Conservation (phyloP, 75 land plant genomes). For the Azolla pinnata region DNA sequence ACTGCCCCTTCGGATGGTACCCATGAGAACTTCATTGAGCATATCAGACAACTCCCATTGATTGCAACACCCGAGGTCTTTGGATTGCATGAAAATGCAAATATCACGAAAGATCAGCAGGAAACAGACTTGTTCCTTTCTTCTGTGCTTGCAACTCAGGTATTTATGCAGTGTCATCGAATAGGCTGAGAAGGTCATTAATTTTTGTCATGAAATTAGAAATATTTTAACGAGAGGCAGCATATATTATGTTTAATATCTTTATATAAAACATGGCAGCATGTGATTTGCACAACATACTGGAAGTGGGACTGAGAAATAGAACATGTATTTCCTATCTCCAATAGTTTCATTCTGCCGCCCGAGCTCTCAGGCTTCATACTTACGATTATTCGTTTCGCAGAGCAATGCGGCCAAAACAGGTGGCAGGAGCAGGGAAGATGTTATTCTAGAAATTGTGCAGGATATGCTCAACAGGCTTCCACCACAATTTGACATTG, state of each 20-base stretch:
- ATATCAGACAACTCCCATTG: slow-evolving; percentile 23
- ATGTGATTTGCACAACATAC: no score
- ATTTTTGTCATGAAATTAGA: no score
- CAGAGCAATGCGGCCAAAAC: slow-evolving; percentile 18
- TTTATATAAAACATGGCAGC: no score
- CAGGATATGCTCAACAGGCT: slow-evolving; percentile 17
- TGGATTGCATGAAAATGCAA: slow-evolving; percentile 34
- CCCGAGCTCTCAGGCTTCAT: no score
- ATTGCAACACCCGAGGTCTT: slow-evolving; percentile 30
- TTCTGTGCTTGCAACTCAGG: slow-evolving; percentile 29
- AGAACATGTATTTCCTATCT: no score
- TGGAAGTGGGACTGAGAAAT: no score
- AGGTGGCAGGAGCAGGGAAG: slow-evolving; percentile 33
- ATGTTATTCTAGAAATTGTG: slow-evolving; percentile 19
- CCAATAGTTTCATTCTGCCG: no score
- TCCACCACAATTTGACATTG: slow-evolving; percentile 24
- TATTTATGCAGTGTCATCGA: no score
- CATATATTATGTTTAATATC: no score
- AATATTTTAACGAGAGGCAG: no score
- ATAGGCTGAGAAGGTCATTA: no score
- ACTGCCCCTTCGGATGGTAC: slow-evolving; percentile 24
- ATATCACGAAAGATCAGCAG: slow-evolving; percentile 35
- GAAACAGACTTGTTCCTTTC: slow-evolving; percentile 25
- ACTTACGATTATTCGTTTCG: no score
- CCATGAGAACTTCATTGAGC: slow-evolving; percentile 27